Evolutionary conservation across 2,329 filamentous ascomycete genomes (phyloP), one percentile per base, ranked within the genome.

Genomic region (Teratosphaeria destructans): DNA sequence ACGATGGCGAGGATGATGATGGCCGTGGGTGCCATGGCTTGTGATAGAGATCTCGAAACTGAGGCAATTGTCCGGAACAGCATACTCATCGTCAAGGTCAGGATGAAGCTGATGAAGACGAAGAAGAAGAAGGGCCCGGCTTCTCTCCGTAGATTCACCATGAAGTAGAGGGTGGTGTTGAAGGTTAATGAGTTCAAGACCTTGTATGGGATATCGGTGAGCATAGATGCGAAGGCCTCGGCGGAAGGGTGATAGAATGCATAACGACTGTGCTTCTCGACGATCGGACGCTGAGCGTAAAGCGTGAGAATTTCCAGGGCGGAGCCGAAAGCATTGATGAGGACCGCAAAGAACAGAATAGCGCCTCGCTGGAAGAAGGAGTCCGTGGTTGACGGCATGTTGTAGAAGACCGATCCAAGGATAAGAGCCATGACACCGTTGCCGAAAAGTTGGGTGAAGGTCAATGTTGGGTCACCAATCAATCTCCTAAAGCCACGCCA

Each of bases 181-280:
- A 95, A 95, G 3, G 83, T 75, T 63, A 95, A 80, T 1, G 83
- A 76, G 66, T 92, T 92, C n/a, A 74, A 43, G 8, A 95, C 74
- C 73, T 94, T 95, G 74, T 90, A 90, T 0, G 92, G 92, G 75
- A 95, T 76, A 67, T 96, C 92, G 63, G 84, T 87, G 34, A 96
- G 74, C 87, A 95, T 94, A 10, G 89, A 94, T 0, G 89, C 85
- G 61, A 90, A 81, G n/a, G 90, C 89, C 79, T 96, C 91, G 16
- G 90, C 88, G 10, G 88, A 91, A 0, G 92, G 90, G 68, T 95
- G 92, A 68, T 96, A 95, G 19, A 96, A 80, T 19, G 91, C 90
- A 71, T 95, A 96, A 60, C 88, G 85, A 59, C 81, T 77, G 67
- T 96, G 92, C 72, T 96, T 96, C 71, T 96, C 90, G 61, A 96